Percentiles rank a stretch among this genome's conserved stretches.
These are phyloP conservation scores for Parathielavia hyrcaniae DNA, from an alignment of 495 filamentous ascomycete genomes.

Conservation along the genomic window DNA sequence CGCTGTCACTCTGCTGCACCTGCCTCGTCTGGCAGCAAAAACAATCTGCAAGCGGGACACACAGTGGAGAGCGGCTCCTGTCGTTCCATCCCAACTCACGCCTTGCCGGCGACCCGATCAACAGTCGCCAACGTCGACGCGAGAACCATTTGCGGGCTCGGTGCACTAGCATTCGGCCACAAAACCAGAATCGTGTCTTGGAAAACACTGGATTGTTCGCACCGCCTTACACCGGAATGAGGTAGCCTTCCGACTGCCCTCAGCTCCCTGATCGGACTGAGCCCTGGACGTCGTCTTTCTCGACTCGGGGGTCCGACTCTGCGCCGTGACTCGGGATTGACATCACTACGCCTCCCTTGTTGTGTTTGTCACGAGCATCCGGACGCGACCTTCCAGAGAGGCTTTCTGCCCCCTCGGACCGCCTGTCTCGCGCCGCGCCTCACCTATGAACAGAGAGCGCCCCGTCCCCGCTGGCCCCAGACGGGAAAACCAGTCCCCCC, in stretches of 20 bases:
- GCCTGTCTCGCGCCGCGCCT: slow-evolving; percentile 12
- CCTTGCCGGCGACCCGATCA: slow-evolving; percentile 19
- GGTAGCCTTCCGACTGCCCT: slow-evolving; percentile 46
- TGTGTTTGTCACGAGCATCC: not conserved
- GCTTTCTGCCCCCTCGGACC: slow-evolving; percentile 3
- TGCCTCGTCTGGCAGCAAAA: slow-evolving; percentile 9
- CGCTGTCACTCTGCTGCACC: slow-evolving; percentile 11
- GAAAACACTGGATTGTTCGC: slow-evolving; percentile 19
- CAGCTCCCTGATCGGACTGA: slow-evolving; percentile 52
- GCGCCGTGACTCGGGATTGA: slow-evolving; percentile 9
- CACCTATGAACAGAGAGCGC: slow-evolving; percentile 50
- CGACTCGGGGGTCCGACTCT: slow-evolving; percentile 15
- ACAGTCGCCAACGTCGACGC: not conserved
- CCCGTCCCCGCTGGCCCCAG: slow-evolving; percentile 50
- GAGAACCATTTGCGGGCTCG: slow-evolving; percentile 12
- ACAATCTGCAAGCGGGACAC: slow-evolving; percentile 17
- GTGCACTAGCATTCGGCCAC: not conserved
- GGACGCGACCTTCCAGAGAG: slow-evolving; percentile 7
- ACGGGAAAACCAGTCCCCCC: slow-evolving; percentile 49
- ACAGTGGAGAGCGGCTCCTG: too few relatives aligned
- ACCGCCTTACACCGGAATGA: slow-evolving; percentile 40
- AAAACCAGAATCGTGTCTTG: slow-evolving; percentile 6
- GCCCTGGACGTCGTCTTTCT: slow-evolving; percentile 22
- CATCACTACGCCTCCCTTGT: not conserved
- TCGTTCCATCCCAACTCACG: slow-evolving; percentile 9